Evolutionary conservation across 2,329 filamentous ascomycete genomes (phyloP), one percentile per base, ranked within the genome.

Genomic region (Juglanconis juglandina): DNA sequence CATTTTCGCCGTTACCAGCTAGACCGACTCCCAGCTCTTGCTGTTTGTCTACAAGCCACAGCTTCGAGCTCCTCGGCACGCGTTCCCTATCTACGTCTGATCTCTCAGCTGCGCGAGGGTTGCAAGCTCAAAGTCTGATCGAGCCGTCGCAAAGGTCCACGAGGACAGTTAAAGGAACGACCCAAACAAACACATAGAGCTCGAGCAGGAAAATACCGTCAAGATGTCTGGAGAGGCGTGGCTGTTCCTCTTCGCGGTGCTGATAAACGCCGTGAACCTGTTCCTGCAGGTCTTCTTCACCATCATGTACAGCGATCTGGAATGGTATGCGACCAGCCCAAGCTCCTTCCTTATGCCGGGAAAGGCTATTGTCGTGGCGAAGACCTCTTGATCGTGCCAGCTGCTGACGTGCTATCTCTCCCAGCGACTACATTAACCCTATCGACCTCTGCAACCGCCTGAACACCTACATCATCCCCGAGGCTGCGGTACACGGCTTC

Each of bases 201-300:
- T 52, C 44, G 55, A 42, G 50, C 58, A 61, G n/a, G 51, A 58
- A 35, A 30, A 59, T 65, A 61, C 65, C 59, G 64, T 66, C 72
- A 80, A 71, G 67, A 97, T 97, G 93, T 96, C 93, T 72, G 93
- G 93, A 78, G 93, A 97, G 86, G 93, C 93, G 76, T 97, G 95
- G 95, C 83, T 99, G 76, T 99, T 96, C 82, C 88, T 99, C 71
- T 85, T 99, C 79, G 89, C 94, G 79, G 96, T 99, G 78, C 86
- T 99, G 76, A 96, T 99, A 83, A 99, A 99, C 82, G 95, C 95
- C 81, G 93, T 99, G 87, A 99, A 99, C 84, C 86, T 99, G 73
- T 99, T 99, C 79, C 85, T 99, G 61, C 96, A 99, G 82, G 95
- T 99, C 71, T 99, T 99, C 86, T 99, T 99, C 82, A 99, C 95